Evolutionary conservation across 768 basidiomycete genomes (phyloP), one percentile per base, ranked within the genome.

Genomic region (Lactarius sanguifluus): DNA sequence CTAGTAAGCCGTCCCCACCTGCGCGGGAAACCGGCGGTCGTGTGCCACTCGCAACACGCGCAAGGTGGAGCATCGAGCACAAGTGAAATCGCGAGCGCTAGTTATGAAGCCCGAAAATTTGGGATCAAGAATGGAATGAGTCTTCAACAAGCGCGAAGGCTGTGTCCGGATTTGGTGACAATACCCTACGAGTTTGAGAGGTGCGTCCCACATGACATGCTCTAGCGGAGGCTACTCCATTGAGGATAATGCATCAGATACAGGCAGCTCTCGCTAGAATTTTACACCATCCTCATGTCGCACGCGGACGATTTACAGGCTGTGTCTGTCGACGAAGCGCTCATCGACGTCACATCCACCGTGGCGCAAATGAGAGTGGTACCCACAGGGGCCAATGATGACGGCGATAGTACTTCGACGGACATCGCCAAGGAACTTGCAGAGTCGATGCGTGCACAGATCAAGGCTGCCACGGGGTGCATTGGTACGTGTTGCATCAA

Each of bases 91-190:
- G 95, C 97, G 0, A 94, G 92, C 72, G 85, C 92, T 12, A 96
- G 93, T 73, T 99, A 99, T 71, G 96, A 98, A 73, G 96, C 97
- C 0, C 81, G 97, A 57, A 81, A 80, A 38, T 91, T 88, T 74
- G 96, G 96, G 0, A 85, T 99, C 59, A 88, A 85, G 79, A 94
- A 95, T 68, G 96, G 96, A 2, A 98, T 98, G 95, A 95, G 94
- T 73, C 78, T 95, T 30, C 89, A 91, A 64, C 92, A 90, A 74
- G 92, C 90, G 10, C 81, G 88, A 43, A 84, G 87, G 67, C 75
- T 95, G 5, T 96, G 94, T 74, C 87, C 93, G 0, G 76, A 79
- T 7, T 72, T 96, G 2, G 69, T 82, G 41, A 94, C 92, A 0
- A 87, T 96, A 10, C 94, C 95, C 1, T 99, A 98, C 74, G 96